A percentile compares a stretch with the other conserved stretches of the same genome.
These are phyloP conservation scores for Flaveria brownii DNA, from an alignment of 129 eudicot genomes.

Conservation along the genomic window DNA sequence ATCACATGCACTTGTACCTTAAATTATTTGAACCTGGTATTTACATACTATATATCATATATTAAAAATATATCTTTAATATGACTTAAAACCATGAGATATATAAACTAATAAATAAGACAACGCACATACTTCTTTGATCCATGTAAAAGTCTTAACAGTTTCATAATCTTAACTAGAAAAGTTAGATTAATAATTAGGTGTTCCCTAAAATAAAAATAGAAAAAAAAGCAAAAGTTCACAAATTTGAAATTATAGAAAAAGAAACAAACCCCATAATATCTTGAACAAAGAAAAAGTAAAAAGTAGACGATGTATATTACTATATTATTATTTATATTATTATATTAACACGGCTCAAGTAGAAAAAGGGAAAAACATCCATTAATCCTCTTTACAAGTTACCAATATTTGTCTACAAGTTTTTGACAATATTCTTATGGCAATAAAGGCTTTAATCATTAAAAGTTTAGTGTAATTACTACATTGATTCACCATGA, in stretches of 20 bases:
- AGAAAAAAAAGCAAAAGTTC: conserved; percentile 28
- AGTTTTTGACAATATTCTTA: neutral
- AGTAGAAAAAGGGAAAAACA: conserved; percentile 27
- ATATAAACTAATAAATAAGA: neutral
- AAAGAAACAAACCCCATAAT: conserved; percentile 23
- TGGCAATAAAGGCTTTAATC: neutral
- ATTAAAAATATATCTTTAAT: no score
- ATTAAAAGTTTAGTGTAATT: neutral
- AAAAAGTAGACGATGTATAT: conserved; percentile 28
- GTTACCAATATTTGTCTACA: conserved; percentile 13
- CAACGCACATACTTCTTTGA: neutral
- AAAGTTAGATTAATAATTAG: neutral
- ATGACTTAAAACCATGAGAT: no score
- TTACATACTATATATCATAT: no score
- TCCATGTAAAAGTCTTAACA: neutral
- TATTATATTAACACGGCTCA: conserved; percentile 41
- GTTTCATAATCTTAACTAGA: neutral
- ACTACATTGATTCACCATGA: neutral
- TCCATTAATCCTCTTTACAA: conserved; percentile 18
- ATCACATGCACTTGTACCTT: no score
- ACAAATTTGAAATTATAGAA: conserved; percentile 29
- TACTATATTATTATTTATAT: conserved; percentile 24
- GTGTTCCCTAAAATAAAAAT: neutral
- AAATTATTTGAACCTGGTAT: no score
- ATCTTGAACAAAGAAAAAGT: conserved; percentile 42